Base-by-base conservation (phyloP, 1,284 basidiomycete species). In the Puccinia horiana region DNA sequence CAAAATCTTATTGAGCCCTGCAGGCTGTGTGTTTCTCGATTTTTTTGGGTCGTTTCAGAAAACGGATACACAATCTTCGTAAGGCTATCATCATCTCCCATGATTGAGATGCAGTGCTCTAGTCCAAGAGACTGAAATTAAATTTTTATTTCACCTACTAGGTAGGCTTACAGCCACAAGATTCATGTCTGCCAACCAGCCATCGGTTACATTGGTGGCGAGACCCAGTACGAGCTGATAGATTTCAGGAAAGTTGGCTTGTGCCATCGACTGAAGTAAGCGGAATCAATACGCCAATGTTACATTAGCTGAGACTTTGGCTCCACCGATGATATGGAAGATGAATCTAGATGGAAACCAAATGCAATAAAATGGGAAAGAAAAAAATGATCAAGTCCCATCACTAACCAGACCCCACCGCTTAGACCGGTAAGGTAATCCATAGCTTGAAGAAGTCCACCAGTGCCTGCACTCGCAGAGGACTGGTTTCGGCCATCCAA, bases 401-500 rank as follows among this genome's bases (percentile, higher is more conserved):
- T 77, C 26, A 40, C 47, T 11, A 77, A 58, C 26, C 76, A 77
- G 32, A 61, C 58, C 44, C 58, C 76, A 18, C 76, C 76, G 56
- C 76, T 77, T 8, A 77, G 44, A 47, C 76, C 76, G 2, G 76
- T 47, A 3, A 67, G 37, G 44, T 77, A 77, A 67, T 77, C 76
- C 26, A 76, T 54, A 58, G 35, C 74, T 44, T 76, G 74, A 26
- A 76, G 56, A 26, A 76, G 58, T 2, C 74, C 74, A 12, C 74
- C 92, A 0, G 91, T 92, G 12, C 91, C 91, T 4, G 86, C 88
- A 2, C 86, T 84, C 84, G 89, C 90, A 26, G 91, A 87, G n/a
- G 90, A 88, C 0, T 86, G 85, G 83, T 92, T 91, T 40, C 92
- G 87, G 1, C 88, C 89, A 86, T 92, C 92, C 26, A 92, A 86